Base-by-base conservation (phyloP, 2,329 filamentous ascomycete genomes). In the Orbilia oligospora region DNA sequence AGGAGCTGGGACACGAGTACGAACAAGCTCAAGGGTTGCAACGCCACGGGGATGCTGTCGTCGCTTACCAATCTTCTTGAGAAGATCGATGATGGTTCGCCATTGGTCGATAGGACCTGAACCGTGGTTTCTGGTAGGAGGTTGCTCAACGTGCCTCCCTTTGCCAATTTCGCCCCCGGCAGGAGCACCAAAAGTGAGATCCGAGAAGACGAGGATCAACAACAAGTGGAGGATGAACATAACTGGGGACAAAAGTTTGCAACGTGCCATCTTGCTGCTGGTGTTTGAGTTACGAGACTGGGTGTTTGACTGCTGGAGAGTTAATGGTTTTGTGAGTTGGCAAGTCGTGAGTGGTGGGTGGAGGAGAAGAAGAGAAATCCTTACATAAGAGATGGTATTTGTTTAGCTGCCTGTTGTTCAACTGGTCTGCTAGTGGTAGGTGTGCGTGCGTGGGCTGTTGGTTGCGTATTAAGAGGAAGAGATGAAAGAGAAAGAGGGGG, bases 261-360 rank as follows among this genome's bases (percentile, higher is more conserved):
- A 61, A 44, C 56, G 56, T 4, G 56, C 56, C 56, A 61, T 61
- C n/a, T n/a, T n/a, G n/a, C n/a, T n/a, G n/a, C n/a, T n/a, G n/a
- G n/a, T n/a, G n/a, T n/a, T n/a, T n/a, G n/a, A n/a, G n/a, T n/a
- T n/a, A n/a, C n/a, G n/a, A n/a, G n/a, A n/a, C n/a, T n/a, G n/a
- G n/a, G n/a, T n/a, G n/a, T 27, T 16, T 6, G 53, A 58, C 27
- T 20, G 18, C 2, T 12, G 10, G 33, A 1, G 30, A n/a, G 38
- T 10, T 18, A 14, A 38, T 58, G 33, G 33, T 22, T 14, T 20
- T 20, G 44, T 46, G 3, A 2, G 16, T 46, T 16, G 44, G n/a
- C 12, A 41, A 16, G 16, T 24, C n/a, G 49, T n/a, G n/a, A n/a
- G n/a, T n/a, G 20, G 4, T 22, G 53, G 18, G 1, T 20, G 27